These are phyloP conservation scores for Neostapfia colusana DNA, from an alignment of 176 grass and related monocot species.

Conservation along the genomic window DNA sequence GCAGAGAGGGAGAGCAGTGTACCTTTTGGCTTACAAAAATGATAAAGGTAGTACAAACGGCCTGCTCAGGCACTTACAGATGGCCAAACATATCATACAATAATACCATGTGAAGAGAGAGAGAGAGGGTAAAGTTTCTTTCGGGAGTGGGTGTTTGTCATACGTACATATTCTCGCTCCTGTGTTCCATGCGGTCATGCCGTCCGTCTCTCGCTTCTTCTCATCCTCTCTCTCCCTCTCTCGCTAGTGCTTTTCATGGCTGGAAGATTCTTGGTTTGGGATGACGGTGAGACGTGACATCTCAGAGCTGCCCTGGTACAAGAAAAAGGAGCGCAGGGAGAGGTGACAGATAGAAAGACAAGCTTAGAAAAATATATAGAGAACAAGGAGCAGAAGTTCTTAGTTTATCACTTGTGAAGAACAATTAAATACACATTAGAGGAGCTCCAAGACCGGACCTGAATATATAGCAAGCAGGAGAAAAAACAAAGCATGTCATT, in stretches of 20 bases:
- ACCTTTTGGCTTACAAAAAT: conserved; percentile 50
- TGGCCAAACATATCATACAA: conserved; percentile 54
- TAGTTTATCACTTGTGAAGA: neutral
- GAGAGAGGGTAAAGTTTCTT: conserved; percentile 27
- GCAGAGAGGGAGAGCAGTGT: conserved; percentile 19
- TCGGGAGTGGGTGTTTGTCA: conserved; percentile 52
- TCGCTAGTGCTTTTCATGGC: conserved; percentile 63
- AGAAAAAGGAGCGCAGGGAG: conserved; percentile 41
- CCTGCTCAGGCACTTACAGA: conserved; percentile 42
- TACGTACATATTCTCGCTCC: conserved; percentile 57
- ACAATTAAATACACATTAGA: conserved; percentile 35
- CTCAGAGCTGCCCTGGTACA: conserved; percentile 54
- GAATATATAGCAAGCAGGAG: neutral
- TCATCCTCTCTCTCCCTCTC: neutral
- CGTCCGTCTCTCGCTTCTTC: conserved; percentile 35
- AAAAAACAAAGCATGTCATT: neutral
- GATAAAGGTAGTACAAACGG: conserved; percentile 47
- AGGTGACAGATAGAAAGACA: conserved; percentile 53
- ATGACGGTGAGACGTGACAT: conserved; percentile 63
- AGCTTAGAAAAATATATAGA: conserved; percentile 38
- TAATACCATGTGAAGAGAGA: conserved; percentile 49
- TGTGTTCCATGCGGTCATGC: conserved; percentile 33
- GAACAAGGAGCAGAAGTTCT: conserved; percentile 9
- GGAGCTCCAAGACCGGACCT: neutral
- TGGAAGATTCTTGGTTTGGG: conserved; percentile 66